phyloP scores from a whole-genome alignment of 2,329 filamentous ascomycete species.

The Xylaria sp. region DNA sequence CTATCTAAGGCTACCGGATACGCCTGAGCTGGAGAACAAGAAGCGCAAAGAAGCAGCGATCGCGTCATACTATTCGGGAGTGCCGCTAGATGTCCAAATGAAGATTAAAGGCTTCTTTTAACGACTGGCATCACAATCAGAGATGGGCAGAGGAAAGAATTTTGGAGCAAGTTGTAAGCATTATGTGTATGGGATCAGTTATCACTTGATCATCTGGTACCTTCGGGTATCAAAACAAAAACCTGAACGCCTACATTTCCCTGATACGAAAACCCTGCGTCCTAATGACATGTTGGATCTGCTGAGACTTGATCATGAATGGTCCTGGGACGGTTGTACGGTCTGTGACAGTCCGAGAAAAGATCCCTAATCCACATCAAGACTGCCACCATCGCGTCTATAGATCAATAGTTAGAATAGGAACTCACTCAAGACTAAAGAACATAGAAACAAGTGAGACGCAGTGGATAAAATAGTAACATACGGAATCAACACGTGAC shows the following conservation, averaged over 20 bases:
- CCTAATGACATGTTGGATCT: background rate
- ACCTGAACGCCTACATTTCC: no score
- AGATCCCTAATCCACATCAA: slow-evolving; percentile 37
- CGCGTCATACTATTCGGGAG: slow-evolving; percentile 34
- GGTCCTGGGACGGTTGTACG: background rate
- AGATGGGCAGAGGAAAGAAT: no score
- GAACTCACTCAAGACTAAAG: background rate
- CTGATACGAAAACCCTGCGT: background rate
- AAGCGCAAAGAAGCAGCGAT: slow-evolving; percentile 32
- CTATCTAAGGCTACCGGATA: slow-evolving; percentile 36
- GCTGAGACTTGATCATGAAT: background rate
- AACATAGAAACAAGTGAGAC: slow-evolving; percentile 53
- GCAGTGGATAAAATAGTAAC: slow-evolving; percentile 54
- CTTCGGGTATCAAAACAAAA: no score
- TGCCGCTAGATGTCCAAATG: slow-evolving; percentile 40
- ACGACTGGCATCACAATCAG: background rate
- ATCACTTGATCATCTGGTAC: no score
- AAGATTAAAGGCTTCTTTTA: slow-evolving; percentile 41
- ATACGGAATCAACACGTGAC: slow-evolving; percentile 73
- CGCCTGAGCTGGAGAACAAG: slow-evolving; percentile 26
- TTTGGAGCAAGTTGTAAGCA: no score
- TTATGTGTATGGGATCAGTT: no score
- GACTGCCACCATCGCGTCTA: slow-evolving; percentile 39
- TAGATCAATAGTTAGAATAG: slow-evolving; percentile 14
- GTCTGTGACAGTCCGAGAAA: background rate